These are phyloP conservation scores for Phoma sp. DNA, from an alignment of 2,329 filamentous ascomycete genomes.

Conservation along the genomic window DNA sequence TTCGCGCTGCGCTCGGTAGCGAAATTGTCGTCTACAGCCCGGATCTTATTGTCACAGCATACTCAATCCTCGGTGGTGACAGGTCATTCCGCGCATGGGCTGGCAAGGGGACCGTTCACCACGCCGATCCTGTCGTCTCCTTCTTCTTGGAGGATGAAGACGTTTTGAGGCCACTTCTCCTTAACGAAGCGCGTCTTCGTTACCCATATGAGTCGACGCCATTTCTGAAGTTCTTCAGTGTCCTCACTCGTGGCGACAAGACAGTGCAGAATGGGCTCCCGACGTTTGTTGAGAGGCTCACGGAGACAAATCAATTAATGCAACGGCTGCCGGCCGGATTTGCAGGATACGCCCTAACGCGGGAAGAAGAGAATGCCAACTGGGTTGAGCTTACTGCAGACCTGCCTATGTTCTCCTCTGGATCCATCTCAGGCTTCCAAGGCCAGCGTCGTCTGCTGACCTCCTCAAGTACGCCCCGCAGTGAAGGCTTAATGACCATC, in stretches of 20 bases:
- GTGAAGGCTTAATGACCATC: slow-evolving; percentile 63
- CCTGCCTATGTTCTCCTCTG: slow-evolving; percentile 67
- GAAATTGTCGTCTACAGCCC: slow-evolving; percentile 73
- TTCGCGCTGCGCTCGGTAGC: slow-evolving; percentile 68
- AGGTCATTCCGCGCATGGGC: slow-evolving; percentile 47
- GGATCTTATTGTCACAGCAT: slow-evolving; percentile 71
- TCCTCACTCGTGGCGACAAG: slow-evolving; percentile 61
- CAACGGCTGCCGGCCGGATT: slow-evolving; percentile 77
- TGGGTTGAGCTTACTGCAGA: slow-evolving; percentile 72
- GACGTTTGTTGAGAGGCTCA: slow-evolving; percentile 67
- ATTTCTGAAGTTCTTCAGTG: slow-evolving; percentile 75
- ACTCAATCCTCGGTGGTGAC: slow-evolving; percentile 68
- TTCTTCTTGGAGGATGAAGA: slow-evolving; percentile 64
- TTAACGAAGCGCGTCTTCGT: slow-evolving; percentile 74
- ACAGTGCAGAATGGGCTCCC: slow-evolving; percentile 58
- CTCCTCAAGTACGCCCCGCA: slow-evolving; percentile 13
- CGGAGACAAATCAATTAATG: slow-evolving; percentile 76
- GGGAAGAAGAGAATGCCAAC: slow-evolving; percentile 87
- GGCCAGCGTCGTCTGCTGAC: slow-evolving; percentile 35
- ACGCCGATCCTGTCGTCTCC: slow-evolving; percentile 51
- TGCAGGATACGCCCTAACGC: slow-evolving; percentile 75
- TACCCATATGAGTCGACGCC: slow-evolving; percentile 88
- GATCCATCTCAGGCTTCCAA: slow-evolving; percentile 23
- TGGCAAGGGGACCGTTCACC: slow-evolving; percentile 24
- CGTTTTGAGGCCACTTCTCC: slow-evolving; percentile 63